Percentiles rank a stretch among this genome's conserved stretches.
phyloP scores from a whole-genome alignment of 2,329 filamentous ascomycete species.

The Penicillium rolfsii region DNA sequence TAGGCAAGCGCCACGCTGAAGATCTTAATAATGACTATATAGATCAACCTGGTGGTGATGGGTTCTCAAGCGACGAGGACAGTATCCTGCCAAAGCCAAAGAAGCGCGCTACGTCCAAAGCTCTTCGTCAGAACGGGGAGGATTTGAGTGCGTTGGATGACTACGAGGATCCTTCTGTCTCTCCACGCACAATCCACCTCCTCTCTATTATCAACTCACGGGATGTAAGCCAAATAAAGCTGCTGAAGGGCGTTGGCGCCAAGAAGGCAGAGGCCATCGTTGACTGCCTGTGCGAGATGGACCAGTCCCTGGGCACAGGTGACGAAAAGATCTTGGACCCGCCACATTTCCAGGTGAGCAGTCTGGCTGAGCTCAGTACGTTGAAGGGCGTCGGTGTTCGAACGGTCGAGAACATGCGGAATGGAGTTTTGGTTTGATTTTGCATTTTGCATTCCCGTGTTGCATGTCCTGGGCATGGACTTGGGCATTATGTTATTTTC shows the following conservation, averaged over 20 bases:
- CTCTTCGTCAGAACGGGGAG: constrained; percentile 20
- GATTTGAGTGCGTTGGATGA: constrained; percentile 25
- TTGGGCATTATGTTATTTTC: constrained; percentile 18
- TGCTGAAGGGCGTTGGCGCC: constrained; percentile 51
- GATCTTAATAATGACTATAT: constrained; percentile 40
- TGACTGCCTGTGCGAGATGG: constrained; percentile 51
- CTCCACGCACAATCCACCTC: constrained; percentile 49
- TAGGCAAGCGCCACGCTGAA: constrained; percentile 36
- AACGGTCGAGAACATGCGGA: constrained; percentile 53
- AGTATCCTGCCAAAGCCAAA: constrained; percentile 31
- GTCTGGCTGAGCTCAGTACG: constrained; percentile 46
- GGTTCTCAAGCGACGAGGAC: constrained; percentile 40
- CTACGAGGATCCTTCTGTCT: constrained; percentile 31
- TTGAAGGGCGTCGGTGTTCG: constrained; percentile 51
- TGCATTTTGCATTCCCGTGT: not conserved
- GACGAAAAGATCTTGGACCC: constrained; percentile 21
- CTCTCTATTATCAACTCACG: constrained; percentile 52
- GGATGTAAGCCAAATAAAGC: constrained; percentile 50
- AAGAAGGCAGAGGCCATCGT: constrained; percentile 55
- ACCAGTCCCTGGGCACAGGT: constrained; percentile 30
- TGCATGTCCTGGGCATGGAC: constrained; percentile 13
- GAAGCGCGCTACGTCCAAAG: constrained; percentile 35
- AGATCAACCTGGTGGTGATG: constrained; percentile 25
- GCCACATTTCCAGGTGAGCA: constrained; percentile 40
- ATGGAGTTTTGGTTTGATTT: constrained; percentile 43